Base-by-base conservation (phyloP, 371 early-diverging fungal genomes). In the Syncephalis plumigaleata region DNA sequence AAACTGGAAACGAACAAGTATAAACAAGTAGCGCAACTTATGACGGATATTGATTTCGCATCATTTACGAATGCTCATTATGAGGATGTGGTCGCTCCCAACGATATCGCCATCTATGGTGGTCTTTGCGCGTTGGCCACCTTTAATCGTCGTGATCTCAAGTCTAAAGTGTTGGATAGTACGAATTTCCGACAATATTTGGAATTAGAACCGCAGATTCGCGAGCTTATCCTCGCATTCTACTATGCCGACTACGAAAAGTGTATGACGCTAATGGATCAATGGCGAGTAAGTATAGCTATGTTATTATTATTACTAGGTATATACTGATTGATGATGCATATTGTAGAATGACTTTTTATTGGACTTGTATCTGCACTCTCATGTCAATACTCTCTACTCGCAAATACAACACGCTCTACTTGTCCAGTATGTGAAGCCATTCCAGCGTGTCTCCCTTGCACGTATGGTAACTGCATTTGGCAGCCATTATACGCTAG, bases 101-200 rank as follows among this genome's bases (percentile, higher is more conserved):
- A 82, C 50, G 91, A 91, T 56, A 65, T 91, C 40, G 88, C 89
- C 11, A 65, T 81, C 2, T 85, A 85, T 57, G 84, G 84, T 46
- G 79, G 75, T 37, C 64, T 88, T 11, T 82, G 81, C 53, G 86
- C 86, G 0, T 55, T 91, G 36, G 82, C 87, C 5, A 72, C 86
- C 2, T 84, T 77, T 52, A 75, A 77, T 47, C 67, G 91, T 31
- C 49, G 63, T 36, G 79, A 86, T 40, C 60, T 91, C 11, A 77
- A 79, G 51, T 55, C 54, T 0, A 58, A 73, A 49, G 68, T 87
- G 8, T 65, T 84, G 36, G 79, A 81, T 26, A 87, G 82, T 51
- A 52, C 67, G 9, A 68, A 73, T 9, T 84, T 87, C 57, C 81
- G 79, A 46, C 71, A 71, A 42, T 87, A 71, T 53, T 56, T 91